A percentile compares a stretch with the other conserved stretches of the same genome.
Conservation (phyloP, 148 eudicot species). For the Chenopodium formosanum region DNA sequence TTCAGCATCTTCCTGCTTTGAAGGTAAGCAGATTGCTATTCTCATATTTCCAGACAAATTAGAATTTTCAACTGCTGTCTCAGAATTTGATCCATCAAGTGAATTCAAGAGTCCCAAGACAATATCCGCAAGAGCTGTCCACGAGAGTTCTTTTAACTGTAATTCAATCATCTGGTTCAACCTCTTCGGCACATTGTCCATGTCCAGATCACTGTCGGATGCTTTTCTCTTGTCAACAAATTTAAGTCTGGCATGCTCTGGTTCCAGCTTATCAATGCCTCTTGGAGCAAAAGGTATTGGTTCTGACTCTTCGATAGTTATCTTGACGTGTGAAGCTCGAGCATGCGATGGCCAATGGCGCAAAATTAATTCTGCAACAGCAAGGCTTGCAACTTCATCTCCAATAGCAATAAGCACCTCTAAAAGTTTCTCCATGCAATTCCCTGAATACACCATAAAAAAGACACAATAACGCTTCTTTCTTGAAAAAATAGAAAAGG, state of each 20-base stretch:
- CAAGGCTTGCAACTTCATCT: conserved; percentile 89
- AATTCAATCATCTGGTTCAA: conserved; percentile 55
- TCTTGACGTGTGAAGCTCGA: conserved; percentile 86
- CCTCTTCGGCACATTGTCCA: conserved; percentile 44
- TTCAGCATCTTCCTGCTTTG: conserved; percentile 37
- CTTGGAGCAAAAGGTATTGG: conserved; percentile 82
- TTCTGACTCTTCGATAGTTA: conserved; percentile 79
- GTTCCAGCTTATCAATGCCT: conserved; percentile 94
- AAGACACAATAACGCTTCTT: neutral
- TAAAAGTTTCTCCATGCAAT: conserved; percentile 97
- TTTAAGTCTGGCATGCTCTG: conserved; percentile 77
- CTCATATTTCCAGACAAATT: conserved; percentile 47
- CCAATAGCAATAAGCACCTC: conserved; percentile 97
- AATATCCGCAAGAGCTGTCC: conserved; percentile 63
- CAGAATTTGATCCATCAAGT: conserved; percentile 33
- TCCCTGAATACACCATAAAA: conserved; percentile 55
- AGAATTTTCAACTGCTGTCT: conserved; percentile 37
- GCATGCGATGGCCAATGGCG: conserved; percentile 96
- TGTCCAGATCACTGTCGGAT: conserved; percentile 38
- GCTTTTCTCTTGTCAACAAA: conserved; percentile 76
- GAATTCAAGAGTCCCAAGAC: conserved; percentile 53
- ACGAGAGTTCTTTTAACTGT: conserved; percentile 63
- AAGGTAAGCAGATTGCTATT: conserved; percentile 52
- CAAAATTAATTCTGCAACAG: conserved; percentile 85
- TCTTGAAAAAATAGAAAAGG: neutral